phyloP scores from a whole-genome alignment of 139 green algal genomes.

The Coelastrella sp. region DNA sequence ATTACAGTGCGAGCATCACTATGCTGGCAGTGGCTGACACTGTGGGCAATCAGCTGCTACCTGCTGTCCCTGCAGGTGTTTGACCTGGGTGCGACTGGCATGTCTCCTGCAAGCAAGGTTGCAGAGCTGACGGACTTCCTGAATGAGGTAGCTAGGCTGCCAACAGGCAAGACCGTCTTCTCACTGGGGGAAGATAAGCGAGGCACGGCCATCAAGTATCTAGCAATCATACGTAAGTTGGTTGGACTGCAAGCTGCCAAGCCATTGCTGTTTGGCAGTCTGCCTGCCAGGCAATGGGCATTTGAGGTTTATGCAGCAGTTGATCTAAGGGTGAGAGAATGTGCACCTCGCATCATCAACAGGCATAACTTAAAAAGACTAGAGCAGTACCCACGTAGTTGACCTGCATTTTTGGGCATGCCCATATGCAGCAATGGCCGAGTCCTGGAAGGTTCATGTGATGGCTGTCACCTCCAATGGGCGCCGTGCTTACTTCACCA shows the following conservation, averaged over 20 bases:
- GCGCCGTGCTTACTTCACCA: conserved; percentile 88
- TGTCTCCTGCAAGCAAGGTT: conserved; percentile 65
- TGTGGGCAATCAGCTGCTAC: not conserved
- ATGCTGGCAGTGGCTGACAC: no score
- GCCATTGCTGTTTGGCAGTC: no score
- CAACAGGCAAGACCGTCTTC: conserved; percentile 69
- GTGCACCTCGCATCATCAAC: no score
- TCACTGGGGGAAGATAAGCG: conserved; percentile 61
- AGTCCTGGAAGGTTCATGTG: conserved; percentile 84
- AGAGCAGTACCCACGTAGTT: no score
- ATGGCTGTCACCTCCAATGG: conserved; percentile 90
- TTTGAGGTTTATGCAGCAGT: no score
- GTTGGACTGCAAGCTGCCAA: not conserved
- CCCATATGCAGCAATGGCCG: conserved; percentile 52
- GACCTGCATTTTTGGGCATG: no score
- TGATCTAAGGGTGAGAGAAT: no score
- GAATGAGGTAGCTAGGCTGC: conserved; percentile 45
- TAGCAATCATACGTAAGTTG: conserved; percentile 76
- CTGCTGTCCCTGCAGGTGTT: conserved; percentile 74
- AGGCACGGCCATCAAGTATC: conserved; percentile 76
- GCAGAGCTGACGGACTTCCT: conserved; percentile 81
- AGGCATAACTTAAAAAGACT: no score
- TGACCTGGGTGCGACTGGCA: conserved; percentile 84
- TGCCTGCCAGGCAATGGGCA: no score
- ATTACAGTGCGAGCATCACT: not conserved